These are phyloP conservation scores for Filobasidium wieringae DNA, from an alignment of 768 basidiomycete genomes.

Conservation along the genomic window DNA sequence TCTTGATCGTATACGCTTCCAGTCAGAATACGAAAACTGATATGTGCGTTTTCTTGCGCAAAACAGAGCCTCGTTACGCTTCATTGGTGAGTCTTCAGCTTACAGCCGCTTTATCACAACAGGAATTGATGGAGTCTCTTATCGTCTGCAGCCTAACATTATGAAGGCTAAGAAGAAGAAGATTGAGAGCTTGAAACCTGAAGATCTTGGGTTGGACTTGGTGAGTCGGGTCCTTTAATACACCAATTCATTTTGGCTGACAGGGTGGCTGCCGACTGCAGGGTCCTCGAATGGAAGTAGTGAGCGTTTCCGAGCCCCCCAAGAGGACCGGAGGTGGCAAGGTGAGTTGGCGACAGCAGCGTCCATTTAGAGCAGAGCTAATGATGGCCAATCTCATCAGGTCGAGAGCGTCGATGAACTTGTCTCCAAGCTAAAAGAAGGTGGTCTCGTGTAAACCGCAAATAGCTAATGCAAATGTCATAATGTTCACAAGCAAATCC, in stretches of 20 bases:
- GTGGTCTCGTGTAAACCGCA: conserved; percentile 44
- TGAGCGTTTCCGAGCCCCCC: conserved; percentile 81
- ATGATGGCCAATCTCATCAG: conserved; percentile 32
- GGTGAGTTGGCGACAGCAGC: conserved; percentile 41
- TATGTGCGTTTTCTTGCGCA: conserved; percentile 4
- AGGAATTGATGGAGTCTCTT: background rate
- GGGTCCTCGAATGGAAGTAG: conserved; percentile 65
- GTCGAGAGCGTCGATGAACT: conserved; percentile 80
- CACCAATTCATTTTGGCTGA: background rate
- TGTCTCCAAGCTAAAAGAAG: conserved; percentile 75
- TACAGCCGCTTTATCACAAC: background rate
- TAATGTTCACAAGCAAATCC: background rate
- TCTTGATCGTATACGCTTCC: conserved; percentile 6
- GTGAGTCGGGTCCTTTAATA: conserved; percentile 19
- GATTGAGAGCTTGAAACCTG: conserved; percentile 64
- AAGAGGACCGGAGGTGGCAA: conserved; percentile 84
- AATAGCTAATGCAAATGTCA: background rate
- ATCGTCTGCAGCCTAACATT: conserved; percentile 32
- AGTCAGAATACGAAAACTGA: background rate
- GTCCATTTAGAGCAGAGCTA: background rate
- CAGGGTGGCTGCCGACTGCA: conserved; percentile 7
- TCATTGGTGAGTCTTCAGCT: conserved; percentile 46
- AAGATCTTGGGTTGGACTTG: conserved; percentile 72
- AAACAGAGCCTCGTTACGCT: conserved; percentile 86
- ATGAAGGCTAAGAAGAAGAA: conserved; percentile 90